phyloP scores from a whole-genome alignment of 768 basidiomycete genomes.

The Daedalea quercina region DNA sequence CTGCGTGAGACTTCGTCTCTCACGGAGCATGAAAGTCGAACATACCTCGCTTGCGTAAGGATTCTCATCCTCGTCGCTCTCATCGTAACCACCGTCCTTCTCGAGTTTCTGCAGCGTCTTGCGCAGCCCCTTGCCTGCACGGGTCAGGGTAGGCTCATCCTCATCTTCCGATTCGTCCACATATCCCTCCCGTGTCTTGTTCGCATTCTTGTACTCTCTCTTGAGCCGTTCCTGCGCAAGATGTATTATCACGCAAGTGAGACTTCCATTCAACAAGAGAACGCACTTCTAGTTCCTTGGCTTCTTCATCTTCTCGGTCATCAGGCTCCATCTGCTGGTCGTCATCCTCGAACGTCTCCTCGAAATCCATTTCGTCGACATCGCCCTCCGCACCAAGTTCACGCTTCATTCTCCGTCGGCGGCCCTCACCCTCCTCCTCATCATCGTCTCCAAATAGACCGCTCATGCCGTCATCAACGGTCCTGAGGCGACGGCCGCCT shows the following conservation, averaged over 20 bases:
- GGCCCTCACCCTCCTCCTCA: conserved; percentile 45
- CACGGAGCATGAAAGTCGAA: conserved; percentile 6
- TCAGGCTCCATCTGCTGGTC: conserved; percentile 66
- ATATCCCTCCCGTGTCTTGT: conserved; percentile 62
- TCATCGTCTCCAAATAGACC: conserved; percentile 61
- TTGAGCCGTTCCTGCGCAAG: conserved; percentile 70
- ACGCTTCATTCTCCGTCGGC: conserved; percentile 40
- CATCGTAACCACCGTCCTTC: conserved; percentile 76
- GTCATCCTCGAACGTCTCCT: conserved; percentile 83
- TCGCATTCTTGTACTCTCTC: conserved; percentile 73
- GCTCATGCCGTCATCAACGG: conserved; percentile 61
- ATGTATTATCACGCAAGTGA: background rate
- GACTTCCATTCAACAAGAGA: background rate
- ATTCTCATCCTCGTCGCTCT: conserved; percentile 71
- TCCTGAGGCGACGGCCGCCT: conserved; percentile 57
- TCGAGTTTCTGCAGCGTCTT: conserved; percentile 82
- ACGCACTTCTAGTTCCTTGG: conserved; percentile 73
- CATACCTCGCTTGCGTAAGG: conserved; percentile 77
- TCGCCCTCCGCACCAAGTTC: conserved; percentile 75
- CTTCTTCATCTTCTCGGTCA: conserved; percentile 77
- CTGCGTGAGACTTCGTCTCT: background rate
- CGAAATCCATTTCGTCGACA: conserved; percentile 75
- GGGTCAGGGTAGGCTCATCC: conserved; percentile 55
- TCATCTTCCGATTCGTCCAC: conserved; percentile 74
- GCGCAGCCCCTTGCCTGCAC: conserved; percentile 75